These are phyloP conservation scores for Cladosporium oxysporum DNA, from an alignment of 2,329 filamentous ascomycete species.

Conservation along the genomic window DNA sequence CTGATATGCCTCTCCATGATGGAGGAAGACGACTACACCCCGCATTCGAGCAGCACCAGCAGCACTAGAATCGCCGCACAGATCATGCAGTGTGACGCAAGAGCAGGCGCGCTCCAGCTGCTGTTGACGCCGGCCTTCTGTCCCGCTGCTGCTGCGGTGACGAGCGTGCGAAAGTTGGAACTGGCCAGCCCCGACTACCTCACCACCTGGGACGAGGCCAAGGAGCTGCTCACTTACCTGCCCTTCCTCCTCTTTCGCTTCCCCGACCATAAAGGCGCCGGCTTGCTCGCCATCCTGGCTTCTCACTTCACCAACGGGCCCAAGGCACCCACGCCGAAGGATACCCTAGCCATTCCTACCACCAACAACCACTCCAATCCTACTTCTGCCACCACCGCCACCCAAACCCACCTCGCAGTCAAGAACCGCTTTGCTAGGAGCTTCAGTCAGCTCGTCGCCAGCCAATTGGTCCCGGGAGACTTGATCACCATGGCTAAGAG, in stretches of 20 bases:
- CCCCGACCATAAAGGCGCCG: constrained; percentile 15
- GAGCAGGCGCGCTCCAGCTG: not conserved
- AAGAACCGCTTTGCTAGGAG: constrained; percentile 23
- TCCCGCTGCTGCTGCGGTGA: not conserved
- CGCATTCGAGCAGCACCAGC: not conserved
- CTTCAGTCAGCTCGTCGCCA: constrained; percentile 35
- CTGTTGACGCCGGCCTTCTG: constrained; percentile 3
- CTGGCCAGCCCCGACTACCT: not conserved
- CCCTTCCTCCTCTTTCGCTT: constrained; percentile 10
- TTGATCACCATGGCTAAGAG: constrained; percentile 36
- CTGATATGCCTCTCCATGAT: not conserved
- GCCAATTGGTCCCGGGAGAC: constrained; percentile 32
- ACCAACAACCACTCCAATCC: not conserved
- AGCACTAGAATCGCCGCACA: not conserved
- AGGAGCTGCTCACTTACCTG: constrained; percentile 11
- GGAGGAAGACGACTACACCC: not conserved
- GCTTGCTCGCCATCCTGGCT: constrained; percentile 17
- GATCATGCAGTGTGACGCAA: constrained; percentile 17
- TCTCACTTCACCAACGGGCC: constrained; percentile 1
- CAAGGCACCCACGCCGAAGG: constrained; percentile 11
- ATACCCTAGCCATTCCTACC: constrained; percentile 7
- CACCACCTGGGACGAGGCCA: constrained; percentile 10
- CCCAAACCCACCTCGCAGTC: constrained; percentile 1
- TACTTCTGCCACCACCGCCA: not conserved
- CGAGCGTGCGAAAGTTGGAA: constrained; percentile 3